These are phyloP conservation scores for Auricularia heimuer DNA, from an alignment of 768 basidiomycete species.

Conservation along the genomic window DNA sequence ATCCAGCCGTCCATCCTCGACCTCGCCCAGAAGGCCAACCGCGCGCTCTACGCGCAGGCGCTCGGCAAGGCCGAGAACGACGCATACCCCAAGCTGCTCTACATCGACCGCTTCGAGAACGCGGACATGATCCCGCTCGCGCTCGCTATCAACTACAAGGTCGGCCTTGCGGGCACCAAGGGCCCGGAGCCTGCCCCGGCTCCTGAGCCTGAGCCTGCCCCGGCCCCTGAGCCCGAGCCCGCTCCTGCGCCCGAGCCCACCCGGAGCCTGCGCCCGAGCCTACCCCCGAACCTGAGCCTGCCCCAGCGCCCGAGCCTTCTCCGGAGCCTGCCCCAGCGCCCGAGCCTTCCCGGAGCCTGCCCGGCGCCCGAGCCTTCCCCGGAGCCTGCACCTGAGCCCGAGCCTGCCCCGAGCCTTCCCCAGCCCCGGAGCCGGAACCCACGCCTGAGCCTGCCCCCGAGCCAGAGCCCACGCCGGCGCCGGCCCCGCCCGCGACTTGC, in stretches of 20 bases:
- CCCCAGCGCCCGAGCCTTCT: not conserved
- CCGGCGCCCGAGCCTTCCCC: too few species aligned
- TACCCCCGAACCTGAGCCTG: not conserved
- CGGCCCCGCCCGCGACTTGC: too few species aligned
- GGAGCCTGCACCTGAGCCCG: not conserved
- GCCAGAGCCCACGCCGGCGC: too few species aligned
- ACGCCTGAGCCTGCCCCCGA: too few species aligned
- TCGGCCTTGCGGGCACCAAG: not conserved
- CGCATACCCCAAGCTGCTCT: constrained; percentile 3
- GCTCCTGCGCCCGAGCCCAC: too few species aligned
- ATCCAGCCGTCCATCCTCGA: not conserved
- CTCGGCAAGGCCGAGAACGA: not conserved
- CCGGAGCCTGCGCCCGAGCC: too few species aligned
- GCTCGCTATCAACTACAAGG: constrained; percentile 4
- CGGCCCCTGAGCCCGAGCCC: not conserved
- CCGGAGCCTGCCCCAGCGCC: not conserved
- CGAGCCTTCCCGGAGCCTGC: not conserved
- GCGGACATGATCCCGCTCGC: not conserved
- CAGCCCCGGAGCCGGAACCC: too few species aligned
- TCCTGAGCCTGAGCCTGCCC: not conserved
- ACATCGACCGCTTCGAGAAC: not conserved
- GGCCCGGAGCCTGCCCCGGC: not conserved
- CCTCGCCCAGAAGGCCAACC: not conserved
- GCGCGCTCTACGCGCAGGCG: not conserved
- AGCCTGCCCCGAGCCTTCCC: not conserved